phyloP scores from a whole-genome alignment of 495 filamentous ascomycete genomes.

The Podospora comata region DNA sequence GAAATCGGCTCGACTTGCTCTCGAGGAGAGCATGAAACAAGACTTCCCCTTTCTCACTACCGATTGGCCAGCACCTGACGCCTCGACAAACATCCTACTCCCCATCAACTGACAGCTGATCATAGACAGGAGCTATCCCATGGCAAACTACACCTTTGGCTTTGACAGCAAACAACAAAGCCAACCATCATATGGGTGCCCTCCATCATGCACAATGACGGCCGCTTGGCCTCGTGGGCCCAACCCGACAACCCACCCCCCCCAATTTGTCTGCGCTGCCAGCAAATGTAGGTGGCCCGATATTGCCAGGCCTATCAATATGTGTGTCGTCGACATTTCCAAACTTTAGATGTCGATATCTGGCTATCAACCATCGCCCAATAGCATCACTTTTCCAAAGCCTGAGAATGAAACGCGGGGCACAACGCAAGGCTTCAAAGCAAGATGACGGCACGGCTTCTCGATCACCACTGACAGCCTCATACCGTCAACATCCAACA shows the following conservation, averaged over 20 bases:
- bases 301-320: neutral
- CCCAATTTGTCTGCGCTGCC: neutral
- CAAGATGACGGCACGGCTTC: neutral
- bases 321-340: neutral
- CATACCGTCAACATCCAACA: neutral
- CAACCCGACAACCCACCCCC: neutral
- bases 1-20: neutral
- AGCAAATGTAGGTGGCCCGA: too few relatives aligned
- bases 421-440: constrained; percentile 1
- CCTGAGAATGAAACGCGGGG: neutral
- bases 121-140: neutral
- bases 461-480: constrained; percentile 5
- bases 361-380: constrained; percentile 1
- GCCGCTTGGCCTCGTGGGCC: neutral
- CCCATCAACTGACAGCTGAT: neutral
- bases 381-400: constrained; percentile 3
- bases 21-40: constrained; percentile 15
- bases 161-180: neutral
- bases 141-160: neutral
- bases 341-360: neutral
- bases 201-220: neutral
- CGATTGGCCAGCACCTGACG: constrained; percentile 10
- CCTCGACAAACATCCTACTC: neutral
- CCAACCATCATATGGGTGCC: neutral
- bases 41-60: neutral